Evolutionary conservation across 2,329 filamentous ascomycete species (phyloP), one percentile per base, ranked within the genome.

Genomic region (Cytospora paraplurivora): DNA sequence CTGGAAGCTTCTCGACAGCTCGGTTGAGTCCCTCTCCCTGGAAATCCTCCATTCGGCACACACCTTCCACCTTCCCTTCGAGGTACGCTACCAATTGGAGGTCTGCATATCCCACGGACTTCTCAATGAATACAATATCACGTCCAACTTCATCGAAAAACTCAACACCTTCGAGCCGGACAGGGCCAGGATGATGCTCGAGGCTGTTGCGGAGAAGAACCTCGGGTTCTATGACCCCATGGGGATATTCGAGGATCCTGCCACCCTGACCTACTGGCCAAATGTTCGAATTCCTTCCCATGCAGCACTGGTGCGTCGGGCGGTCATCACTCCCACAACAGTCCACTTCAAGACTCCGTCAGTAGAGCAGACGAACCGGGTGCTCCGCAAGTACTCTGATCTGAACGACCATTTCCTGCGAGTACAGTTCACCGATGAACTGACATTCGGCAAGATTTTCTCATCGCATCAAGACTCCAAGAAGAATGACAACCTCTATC

Each of bases 391-490:
- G 52, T 95, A 90, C 72, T 79, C 85, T 57, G 80, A 88, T 63
- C 68, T 81, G 15, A 82, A 86, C 17, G 93, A 97, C 71, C 87
- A 90, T 2, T 99, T 99, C 69, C 79, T 99, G 11, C 87, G 94
- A 3, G 88, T 98, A 3, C 91, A 93, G 67, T 98, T 99, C 72
- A 88, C 89, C 0, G 94, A 97, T 58, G 95, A 99, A 75, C 81
- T 87, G 32, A 73, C 76, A 8, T 75, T 85, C 63, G 87, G 88
- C 0, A 82, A 82, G 6, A 87, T 93, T 32, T 83, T 81, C 67
- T 76, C 85, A 1, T 61, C 59, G 44, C 75, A 73, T 17, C 81
- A 81, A 0, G 78, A 83, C 1, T 82, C 81, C 41, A 77, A 81
- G 44, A 80, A 80, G 15, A 87, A 89, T 67, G 84, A 92, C 63